A percentile compares a stretch with the other conserved stretches of the same genome.
These are phyloP conservation scores for Solanum dulcamara DNA, from an alignment of 257 asterid genomes.

Conservation along the genomic window DNA sequence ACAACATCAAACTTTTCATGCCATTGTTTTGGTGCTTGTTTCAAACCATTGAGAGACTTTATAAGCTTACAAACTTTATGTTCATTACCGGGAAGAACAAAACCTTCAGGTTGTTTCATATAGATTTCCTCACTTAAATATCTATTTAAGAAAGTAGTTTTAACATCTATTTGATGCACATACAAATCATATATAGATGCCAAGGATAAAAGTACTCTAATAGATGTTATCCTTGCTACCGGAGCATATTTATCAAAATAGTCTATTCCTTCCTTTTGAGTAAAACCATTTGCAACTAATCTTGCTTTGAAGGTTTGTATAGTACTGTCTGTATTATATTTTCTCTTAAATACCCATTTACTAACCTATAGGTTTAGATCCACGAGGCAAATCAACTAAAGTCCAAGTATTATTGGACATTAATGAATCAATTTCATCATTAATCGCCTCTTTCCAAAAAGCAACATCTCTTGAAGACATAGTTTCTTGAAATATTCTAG, in stretches of 20 bases:
- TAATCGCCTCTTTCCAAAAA: not conserved
- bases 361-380: not conserved
- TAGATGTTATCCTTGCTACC: not conserved
- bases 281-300: not conserved
- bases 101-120: not conserved
- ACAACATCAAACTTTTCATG: not conserved
- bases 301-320: not conserved
- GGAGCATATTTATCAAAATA: too few relatives aligned
- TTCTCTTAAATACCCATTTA: not conserved
- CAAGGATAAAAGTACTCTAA: not conserved
- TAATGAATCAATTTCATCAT: not conserved
- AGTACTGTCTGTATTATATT: not conserved
- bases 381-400: not conserved
- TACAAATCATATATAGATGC: not conserved
- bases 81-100: not conserved
- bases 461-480: not conserved
- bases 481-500: too few relatives aligned
- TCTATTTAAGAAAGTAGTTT: too few relatives aligned
- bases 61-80: not conserved
- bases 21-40: not conserved
- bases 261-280: not conserved
- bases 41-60: not conserved
- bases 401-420: not conserved
- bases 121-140: not conserved
- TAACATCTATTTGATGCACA: not conserved